Evolutionary conservation across 192 early-diverging fungal genomes (phyloP), one percentile per base, ranked within the genome.

Genomic region (Coemansia sp.): DNA sequence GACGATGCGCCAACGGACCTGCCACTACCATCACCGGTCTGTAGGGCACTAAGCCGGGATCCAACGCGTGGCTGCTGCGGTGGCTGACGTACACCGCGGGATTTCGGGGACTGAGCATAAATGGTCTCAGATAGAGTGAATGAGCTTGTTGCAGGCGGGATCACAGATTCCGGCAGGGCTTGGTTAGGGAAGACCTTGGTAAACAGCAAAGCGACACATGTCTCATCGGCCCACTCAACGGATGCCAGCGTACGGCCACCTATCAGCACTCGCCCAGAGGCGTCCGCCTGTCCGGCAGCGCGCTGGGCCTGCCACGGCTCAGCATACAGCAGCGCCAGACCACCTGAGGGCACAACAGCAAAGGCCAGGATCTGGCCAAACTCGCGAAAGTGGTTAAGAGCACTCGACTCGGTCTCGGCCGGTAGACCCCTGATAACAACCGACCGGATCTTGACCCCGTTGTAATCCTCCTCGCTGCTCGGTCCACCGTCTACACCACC

Each of bases 301-400:
- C 67, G 78, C 69, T 75, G 78, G 2, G 78, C 78, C 70, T 81
- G 78, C 78, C 78, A 81, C 14, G 78, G 78, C 66, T 81, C 72
- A 1, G 73, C 48, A 12, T 75, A 81, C 11, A 81, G 50, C 13
- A 81, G 39, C 10, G 78, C 78, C 60, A 81, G 28, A 36, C 62
- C 71, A 66, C 65, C 64, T 0, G 59, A 25, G 6, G 73, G 60
- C 20, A 72, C 41, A 8, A 68, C 64, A 16, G 66, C 63, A 53
- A 81, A 81, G 12, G 78, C 63, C 41, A 75, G 63, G 2, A 81
- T 56, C 56, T 69, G 69, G 28, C 78, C 78, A 61, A 66, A 72
- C 13, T 39, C 63, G 36, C 73, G 47, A 42, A 81, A 75, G 34
- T 72, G 66, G 66, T 72, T 81, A 20, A 75, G 64, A 20, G 68